Base-by-base conservation (phyloP, 352 stramenopile species). In the Blastocystis sp. region DNA sequence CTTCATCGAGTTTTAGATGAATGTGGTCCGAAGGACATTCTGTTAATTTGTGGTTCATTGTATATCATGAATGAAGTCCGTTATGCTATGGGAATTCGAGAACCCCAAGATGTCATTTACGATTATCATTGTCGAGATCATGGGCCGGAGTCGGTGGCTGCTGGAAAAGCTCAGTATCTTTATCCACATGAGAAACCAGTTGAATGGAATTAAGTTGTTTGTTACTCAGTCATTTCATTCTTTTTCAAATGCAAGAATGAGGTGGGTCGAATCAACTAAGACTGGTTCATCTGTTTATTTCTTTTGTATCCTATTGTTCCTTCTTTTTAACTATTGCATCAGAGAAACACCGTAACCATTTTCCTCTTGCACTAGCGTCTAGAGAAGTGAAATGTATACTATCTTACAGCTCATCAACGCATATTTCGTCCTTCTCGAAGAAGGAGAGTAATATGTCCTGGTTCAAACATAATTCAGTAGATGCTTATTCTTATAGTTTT, bases 11-110 rank as follows among this genome's bases (percentile, higher is more conserved):
- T 59, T 5, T 37, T 87, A 35, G 52, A 74, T 46, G 42, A 75
- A 24, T 74, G 59, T 54, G 42, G 67, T 29, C 35, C 35, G 3
- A 54, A 46, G 0, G 56, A 87, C 5, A 46, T 87, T 29, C 51
- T 87, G 12, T 42, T 87, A 46, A 75, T 87, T 35, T 74, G 59
- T 39, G 77, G 77, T 12, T 74, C 51, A 12, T 21, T 87, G 37
- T 87, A 87, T 42, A 87, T 87, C 42, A 87, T 87, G 77, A 78
- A 74, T 42, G 77, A 87, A 63, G 77, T 87, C 29, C 77, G 77
- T 19, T 87, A 87, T 42, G 77, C 77, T 24, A 74, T 87, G 59
- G 77, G 77, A 21, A 87, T 87, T 46, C 19, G 65, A 14, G 77
- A 87, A 54, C 77, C 77, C 3, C 59, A 78, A 43, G 77, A 87